Evolutionary conservation across 23 red algal species (phyloP).

Genomic region (Gracilaria domingensis): DNA sequence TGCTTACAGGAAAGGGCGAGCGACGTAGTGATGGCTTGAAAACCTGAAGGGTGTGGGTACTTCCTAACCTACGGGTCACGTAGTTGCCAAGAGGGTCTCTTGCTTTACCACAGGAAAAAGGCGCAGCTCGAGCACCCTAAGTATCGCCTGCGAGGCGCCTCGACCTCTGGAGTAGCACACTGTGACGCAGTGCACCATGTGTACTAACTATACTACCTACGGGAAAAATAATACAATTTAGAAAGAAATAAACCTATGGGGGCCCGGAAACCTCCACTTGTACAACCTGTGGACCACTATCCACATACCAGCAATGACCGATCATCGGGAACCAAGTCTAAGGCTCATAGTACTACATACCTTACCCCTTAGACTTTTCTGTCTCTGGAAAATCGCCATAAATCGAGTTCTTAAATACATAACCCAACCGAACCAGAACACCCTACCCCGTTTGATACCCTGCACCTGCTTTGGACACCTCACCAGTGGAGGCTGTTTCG

Average conservation of each 20-base stretch:
- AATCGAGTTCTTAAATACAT: too few relatives aligned
- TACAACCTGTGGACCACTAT: neutral
- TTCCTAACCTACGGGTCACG: neutral
- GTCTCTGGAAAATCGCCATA: too few relatives aligned
- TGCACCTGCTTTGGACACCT: too few relatives aligned
- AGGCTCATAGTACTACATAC: too few relatives aligned
- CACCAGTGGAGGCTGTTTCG: too few relatives aligned
- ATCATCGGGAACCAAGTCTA: too few relatives aligned
- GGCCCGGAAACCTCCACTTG: neutral
- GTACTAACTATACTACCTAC: constrained; percentile 10
- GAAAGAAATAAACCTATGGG: neutral
- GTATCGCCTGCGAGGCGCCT: constrained; percentile 9
- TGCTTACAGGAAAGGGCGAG: constrained; percentile 14
- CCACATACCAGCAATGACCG: neutral
- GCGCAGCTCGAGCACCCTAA: constrained; percentile 20
- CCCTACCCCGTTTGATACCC: too few relatives aligned
- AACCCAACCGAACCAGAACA: too few relatives aligned
- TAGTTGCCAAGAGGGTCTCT: neutral
- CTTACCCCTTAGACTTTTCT: too few relatives aligned
- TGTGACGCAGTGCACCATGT: constrained; percentile 10
- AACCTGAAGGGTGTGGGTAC: neutral
- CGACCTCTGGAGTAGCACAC: neutral
- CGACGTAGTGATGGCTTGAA: neutral
- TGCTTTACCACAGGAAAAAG: neutral
- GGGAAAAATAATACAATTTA: neutral